These are phyloP conservation scores for Saturnispora bothae DNA, from an alignment of 805 yeast species.

Conservation along the genomic window DNA sequence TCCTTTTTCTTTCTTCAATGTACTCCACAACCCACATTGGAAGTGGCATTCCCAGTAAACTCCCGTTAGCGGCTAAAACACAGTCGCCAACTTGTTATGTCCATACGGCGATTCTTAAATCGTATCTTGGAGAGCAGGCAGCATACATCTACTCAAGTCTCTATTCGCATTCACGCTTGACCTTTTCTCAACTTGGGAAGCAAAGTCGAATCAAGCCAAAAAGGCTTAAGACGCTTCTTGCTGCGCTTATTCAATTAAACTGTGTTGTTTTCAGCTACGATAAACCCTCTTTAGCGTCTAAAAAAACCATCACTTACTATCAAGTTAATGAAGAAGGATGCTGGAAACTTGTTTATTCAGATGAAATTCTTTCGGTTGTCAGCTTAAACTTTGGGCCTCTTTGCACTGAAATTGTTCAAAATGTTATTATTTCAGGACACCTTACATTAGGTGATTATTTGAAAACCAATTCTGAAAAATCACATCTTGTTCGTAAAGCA, in stretches of 20 bases:
- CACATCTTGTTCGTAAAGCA: constrained; percentile 26
- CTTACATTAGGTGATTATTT: constrained; percentile 44
- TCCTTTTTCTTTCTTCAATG: too few species aligned
- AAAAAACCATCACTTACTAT: constrained; percentile 30
- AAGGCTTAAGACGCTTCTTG: constrained; percentile 54
- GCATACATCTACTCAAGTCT: constrained; percentile 49
- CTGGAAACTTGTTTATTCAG: constrained; percentile 58
- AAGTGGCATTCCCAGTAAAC: constrained; percentile 14
- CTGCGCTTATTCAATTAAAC: constrained; percentile 67
- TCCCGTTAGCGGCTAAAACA: constrained; percentile 33
- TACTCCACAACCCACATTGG: constrained; percentile 7
- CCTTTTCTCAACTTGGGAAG: constrained; percentile 41
- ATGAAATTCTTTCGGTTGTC: constrained; percentile 54
- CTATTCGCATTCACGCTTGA: constrained; percentile 57
- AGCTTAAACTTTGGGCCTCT: constrained; percentile 33
- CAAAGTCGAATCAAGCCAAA: constrained; percentile 37
- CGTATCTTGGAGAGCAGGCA: constrained; percentile 65
- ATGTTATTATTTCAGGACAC: constrained; percentile 60
- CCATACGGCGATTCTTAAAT: constrained; percentile 40
- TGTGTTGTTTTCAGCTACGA: constrained; percentile 51
- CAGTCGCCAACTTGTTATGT: constrained; percentile 56
- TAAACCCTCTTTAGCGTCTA: constrained; percentile 18
- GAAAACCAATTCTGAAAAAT: constrained; percentile 19
- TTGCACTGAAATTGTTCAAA: constrained; percentile 53
- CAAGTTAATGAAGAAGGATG: constrained; percentile 55